phyloP scores from a whole-genome alignment of 306 rosid species.

The Acacia acuminata region DNA sequence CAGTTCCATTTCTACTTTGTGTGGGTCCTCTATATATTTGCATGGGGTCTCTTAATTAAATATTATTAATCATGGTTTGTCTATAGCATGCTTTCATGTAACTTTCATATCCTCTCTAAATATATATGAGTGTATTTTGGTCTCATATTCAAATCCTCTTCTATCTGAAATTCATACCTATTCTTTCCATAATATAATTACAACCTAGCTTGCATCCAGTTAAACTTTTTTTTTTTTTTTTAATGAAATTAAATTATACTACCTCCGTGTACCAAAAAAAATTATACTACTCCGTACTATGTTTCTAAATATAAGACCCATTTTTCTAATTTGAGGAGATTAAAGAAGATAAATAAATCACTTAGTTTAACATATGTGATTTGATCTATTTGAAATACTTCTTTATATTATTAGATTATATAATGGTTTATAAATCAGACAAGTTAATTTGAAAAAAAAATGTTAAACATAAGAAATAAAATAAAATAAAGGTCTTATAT shows the following conservation, averaged over 20 bases:
- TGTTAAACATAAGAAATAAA: too few species aligned
- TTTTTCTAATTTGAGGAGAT: too few species aligned
- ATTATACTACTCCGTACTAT: neutral
- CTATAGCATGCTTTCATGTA: neutral
- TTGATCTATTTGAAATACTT: too few species aligned
- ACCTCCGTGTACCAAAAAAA: neutral
- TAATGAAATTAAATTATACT: neutral
- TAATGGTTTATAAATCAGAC: too few species aligned
- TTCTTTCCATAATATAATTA: neutral
- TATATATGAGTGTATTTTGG: neutral
- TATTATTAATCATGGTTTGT: neutral
- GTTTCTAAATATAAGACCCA: too few species aligned
- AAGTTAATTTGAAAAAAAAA: too few species aligned
- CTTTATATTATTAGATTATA: too few species aligned
- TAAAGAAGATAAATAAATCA: too few species aligned
- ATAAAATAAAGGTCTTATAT: too few species aligned
- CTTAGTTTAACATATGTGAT: too few species aligned
- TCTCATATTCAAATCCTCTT: neutral
- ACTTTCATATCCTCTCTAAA: too few species aligned
- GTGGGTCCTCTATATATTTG: neutral
- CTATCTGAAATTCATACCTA: neutral
- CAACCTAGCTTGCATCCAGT: neutral
- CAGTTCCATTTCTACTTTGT: neutral
- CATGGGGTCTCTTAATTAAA: neutral
- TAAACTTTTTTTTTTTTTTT: neutral